Percentiles rank a stretch among this genome's conserved stretches.
These are phyloP conservation scores for Lactarius trivialis DNA, from an alignment of 768 basidiomycete genomes.

Conservation along the genomic window DNA sequence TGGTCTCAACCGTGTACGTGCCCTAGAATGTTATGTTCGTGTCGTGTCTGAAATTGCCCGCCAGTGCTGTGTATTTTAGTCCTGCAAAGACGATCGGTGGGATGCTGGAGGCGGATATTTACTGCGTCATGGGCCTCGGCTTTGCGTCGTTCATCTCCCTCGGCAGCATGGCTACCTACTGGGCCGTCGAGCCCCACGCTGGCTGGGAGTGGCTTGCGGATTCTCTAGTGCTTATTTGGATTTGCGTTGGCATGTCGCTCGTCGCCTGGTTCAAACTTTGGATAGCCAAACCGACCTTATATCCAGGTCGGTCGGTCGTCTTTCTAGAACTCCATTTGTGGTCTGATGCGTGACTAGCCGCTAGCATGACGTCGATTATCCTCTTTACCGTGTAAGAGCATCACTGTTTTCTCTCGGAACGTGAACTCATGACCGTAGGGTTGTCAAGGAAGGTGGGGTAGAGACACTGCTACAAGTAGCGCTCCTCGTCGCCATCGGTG, in stretches of 20 bases:
- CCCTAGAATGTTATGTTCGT: not conserved
- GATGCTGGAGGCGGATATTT: constrained; percentile 88
- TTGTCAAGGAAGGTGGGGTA: constrained; percentile 86
- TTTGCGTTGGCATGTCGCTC: constrained; percentile 73
- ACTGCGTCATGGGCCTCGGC: constrained; percentile 61
- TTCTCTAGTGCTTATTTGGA: constrained; percentile 66
- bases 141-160: constrained; percentile 71
- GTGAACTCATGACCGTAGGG: constrained; percentile 33
- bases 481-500: constrained; percentile 72
- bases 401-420: not conserved
- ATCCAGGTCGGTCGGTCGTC: constrained; percentile 53
- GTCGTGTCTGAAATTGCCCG: not conserved
- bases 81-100: constrained; percentile 90
- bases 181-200: constrained; percentile 65
- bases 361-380: constrained; percentile 79
- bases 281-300: constrained; percentile 86
- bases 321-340: not conserved
- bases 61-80: constrained; percentile 79
- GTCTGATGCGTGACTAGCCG: constrained; percentile 40
- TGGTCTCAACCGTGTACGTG: constrained; percentile 86
- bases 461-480: constrained; percentile 66
- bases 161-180: constrained; percentile 69
- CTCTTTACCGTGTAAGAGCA: constrained; percentile 69
- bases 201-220: constrained; percentile 76
- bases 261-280: constrained; percentile 90